Base-by-base conservation (phyloP, 306 rosid species). In the Fagus crenata region DNA sequence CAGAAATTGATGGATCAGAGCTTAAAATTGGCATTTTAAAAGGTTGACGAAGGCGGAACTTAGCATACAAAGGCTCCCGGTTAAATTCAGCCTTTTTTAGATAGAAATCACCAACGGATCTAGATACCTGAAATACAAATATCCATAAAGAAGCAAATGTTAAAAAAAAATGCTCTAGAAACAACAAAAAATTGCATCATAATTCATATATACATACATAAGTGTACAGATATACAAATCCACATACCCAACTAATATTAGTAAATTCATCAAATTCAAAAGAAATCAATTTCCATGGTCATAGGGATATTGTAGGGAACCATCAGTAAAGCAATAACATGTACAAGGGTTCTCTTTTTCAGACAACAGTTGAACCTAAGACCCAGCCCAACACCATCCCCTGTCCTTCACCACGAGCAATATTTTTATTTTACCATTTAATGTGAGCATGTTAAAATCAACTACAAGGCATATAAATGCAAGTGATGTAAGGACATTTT, bases 41-140 rank as follows among this genome's bases (percentile, higher is more conserved):
- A 55, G 96, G 79, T 74, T 89, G 91, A 5, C 94, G 91, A 14
- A 93, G 85, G 49, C 97, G 91, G 73, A 93, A 93, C 85, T 84
- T 93, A 3, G 90, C 22, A 85, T 87, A 93, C 80, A 90, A 77
- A 13, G 97, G 97, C 75, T 82, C 90, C 86, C 86, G 84, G 89
- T 93, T 93, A 81, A 90, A 93, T 77, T 93, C 96, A 1, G 97
- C 85, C 85, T 81, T 90, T 81, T 93, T 93, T 64, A 93, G 85
- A 85, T 93, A 93, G 42, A 81, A 83, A 22, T 93, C 98, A 61
- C 98, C 98, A 53, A 93, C 89, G 22, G 96, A 90, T 80, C 96
- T 89, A 56, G 96, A 93, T 69, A 93, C 35, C 98, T 93, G 93
- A 82, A 75, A 81, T 49, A 69, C n/a, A 73, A 39, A 14, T 3